Conservation (phyloP, 306 rosid genomes). For the Sindora glabra region DNA sequence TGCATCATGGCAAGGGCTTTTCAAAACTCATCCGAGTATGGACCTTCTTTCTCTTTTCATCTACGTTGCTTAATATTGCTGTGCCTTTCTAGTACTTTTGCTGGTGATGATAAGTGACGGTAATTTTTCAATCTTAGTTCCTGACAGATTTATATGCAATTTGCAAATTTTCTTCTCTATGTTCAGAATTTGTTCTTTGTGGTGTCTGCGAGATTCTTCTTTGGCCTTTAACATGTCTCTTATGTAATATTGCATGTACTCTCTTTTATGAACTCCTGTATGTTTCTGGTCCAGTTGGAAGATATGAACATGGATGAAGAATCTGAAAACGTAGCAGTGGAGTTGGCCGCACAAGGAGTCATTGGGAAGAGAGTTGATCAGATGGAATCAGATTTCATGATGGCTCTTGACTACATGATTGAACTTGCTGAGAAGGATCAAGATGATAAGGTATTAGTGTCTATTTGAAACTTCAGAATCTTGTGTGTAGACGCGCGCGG, state of each 20-base stretch:
- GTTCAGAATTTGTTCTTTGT: background rate
- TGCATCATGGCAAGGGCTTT: too few species aligned
- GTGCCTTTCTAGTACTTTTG: background rate
- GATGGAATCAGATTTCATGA: conserved; percentile 87
- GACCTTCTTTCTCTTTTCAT: too few species aligned
- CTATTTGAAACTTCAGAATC: background rate
- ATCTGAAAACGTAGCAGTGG: conserved; percentile 89
- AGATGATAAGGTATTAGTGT: conserved; percentile 66
- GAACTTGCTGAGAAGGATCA: conserved; percentile 72
- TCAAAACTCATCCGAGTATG: too few species aligned
- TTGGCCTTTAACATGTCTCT: background rate
- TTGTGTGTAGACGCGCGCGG: background rate
- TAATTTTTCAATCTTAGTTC: background rate
- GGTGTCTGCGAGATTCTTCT: background rate
- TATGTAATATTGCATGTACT: background rate
- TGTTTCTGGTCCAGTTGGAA: conserved; percentile 52
- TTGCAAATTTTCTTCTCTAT: background rate
- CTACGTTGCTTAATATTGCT: background rate
- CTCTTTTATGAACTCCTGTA: background rate
- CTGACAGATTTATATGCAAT: background rate
- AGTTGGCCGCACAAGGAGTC: conserved; percentile 96
- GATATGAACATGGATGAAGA: conserved; percentile 82
- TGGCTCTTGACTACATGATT: conserved; percentile 94
- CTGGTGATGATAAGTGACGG: background rate
- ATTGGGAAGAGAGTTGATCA: conserved; percentile 92